Conservation (phyloP, 2,329 filamentous ascomycete genomes). For the Aureobasidium mangrovei region DNA sequence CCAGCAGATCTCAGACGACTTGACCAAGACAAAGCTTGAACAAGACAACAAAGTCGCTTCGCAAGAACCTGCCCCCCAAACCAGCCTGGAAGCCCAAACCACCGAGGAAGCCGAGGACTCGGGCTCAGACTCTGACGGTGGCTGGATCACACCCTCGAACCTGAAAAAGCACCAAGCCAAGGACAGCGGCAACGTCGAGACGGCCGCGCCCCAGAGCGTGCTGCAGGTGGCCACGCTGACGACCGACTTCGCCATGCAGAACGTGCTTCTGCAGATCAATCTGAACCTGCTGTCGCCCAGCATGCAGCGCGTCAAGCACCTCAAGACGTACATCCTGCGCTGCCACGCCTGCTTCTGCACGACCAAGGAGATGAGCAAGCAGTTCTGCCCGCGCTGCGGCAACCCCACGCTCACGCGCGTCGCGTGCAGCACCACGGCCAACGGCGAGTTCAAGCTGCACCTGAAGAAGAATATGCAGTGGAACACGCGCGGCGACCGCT, state of each 20-base stretch:
- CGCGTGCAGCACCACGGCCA: slow-evolving; percentile 71
- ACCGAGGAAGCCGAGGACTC: slow-evolving; percentile 18
- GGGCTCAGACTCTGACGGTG: slow-evolving; percentile 49
- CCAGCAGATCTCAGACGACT: neutral
- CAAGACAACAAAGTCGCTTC: neutral
- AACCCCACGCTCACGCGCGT: slow-evolving; percentile 78
- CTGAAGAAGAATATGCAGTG: slow-evolving; percentile 93
- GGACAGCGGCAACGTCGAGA: slow-evolving; percentile 45
- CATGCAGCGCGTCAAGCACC: slow-evolving; percentile 68
- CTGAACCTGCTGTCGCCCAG: slow-evolving; percentile 75
- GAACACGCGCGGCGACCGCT: slow-evolving; percentile 88
- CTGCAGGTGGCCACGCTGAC: slow-evolving; percentile 89
- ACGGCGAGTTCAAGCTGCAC: slow-evolving; percentile 75
- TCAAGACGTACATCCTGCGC: slow-evolving; percentile 82
- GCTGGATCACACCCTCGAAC: slow-evolving; percentile 93
- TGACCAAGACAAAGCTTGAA: neutral
- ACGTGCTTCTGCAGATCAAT: slow-evolving; percentile 90
- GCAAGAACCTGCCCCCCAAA: neutral
- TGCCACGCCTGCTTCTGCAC: slow-evolving; percentile 91
- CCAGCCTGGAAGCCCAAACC: neutral
- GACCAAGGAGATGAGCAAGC: slow-evolving; percentile 73
- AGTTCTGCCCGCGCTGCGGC: slow-evolving; percentile 89
- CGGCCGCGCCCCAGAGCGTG: slow-evolving; percentile 46
- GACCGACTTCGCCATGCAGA: slow-evolving; percentile 96
- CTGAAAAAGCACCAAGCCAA: slow-evolving; percentile 73